Evolutionary conservation across 2,329 filamentous ascomycete species (phyloP), one percentile per base, ranked within the genome.

Genomic region (Colletotrichum nymphaeae): DNA sequence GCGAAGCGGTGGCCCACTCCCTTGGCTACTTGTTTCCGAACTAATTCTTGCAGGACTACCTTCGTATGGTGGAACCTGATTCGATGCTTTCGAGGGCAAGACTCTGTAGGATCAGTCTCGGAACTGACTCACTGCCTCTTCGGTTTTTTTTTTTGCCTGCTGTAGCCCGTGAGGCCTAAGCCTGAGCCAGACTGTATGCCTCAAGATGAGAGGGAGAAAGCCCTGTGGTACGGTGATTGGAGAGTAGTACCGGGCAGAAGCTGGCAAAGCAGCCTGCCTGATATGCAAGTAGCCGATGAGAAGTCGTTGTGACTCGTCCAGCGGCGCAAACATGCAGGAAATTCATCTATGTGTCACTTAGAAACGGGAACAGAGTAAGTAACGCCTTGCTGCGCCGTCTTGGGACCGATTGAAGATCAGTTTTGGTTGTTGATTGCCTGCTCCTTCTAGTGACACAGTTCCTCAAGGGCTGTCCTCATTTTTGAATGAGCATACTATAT

Each of bases 261-360:
- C 37, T 49, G 42, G 5, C 22, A 19, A 55, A 12, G 37, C 58
- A 37, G n/a, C 26, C n/a, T 37, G 4, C 22, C 11, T 58, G 30
- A n/a, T 57, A 55, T 64, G 53, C 66, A 63, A 22, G 8, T 7
- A 52, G 37, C 37, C 59, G 42, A 11, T 37, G 30, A 16, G 9
- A 5, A 28, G 5, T 35, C 28, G 30, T 24, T 49, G 49, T 69
- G 42, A 49, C 69, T 46, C 24, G 53, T 32, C 37, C 26, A 28
- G n/a, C 26, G 22, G 19, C 58, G 42, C 69, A 69, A 69, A 72
- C 52, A 42, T 59, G 69, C 66, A 69, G 55, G 32, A 53, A 35
- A 3, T 53, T 53, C 26, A 46, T 69, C 5, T 63, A 59, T 63
- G 53, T 69, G 65, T 32, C 32, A 64, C 65, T 49, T 52, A n/a